A percentile compares a stretch with the other conserved stretches of the same genome.
phyloP scores from a whole-genome alignment of 331 rosid species.

The Quercus phellos region DNA sequence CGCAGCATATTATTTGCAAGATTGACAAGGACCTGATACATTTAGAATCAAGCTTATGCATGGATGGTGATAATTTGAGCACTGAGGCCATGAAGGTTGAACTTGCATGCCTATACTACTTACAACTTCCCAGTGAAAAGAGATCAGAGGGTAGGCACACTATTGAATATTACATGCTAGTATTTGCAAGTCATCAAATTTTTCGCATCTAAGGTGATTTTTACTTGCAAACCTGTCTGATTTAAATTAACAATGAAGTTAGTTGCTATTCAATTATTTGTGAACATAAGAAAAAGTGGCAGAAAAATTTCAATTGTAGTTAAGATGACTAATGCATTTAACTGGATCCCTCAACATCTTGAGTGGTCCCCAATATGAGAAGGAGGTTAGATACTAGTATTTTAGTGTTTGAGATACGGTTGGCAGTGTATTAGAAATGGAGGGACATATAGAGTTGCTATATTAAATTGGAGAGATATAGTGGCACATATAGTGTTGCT shows the following conservation, averaged over 20 bases:
- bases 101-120: slow-evolving; percentile 79
- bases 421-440: background rate
- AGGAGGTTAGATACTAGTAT: background rate
- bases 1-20: slow-evolving; percentile 52
- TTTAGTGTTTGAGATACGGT: background rate
- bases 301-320: background rate
- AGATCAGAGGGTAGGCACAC: slow-evolving; percentile 68
- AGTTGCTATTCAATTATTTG: background rate
- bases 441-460: background rate
- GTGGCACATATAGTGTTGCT: too few relatives aligned
- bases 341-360: background rate
- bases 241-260: background rate
- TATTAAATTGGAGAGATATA: background rate
- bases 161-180: slow-evolving; percentile 1
- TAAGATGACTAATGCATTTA: background rate
- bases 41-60: slow-evolving; percentile 35
- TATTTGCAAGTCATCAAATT: background rate
- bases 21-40: slow-evolving; percentile 53
- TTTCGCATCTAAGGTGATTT: slow-evolving; percentile 10
- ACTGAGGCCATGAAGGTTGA: slow-evolving; percentile 62
- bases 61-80: slow-evolving; percentile 42
- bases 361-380: background rate
- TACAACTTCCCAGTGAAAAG: slow-evolving; percentile 63
- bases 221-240: slow-evolving; percentile 15
- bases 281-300: background rate